Evolutionary conservation across 108 stramenopile genomes (phyloP), one percentile per base, ranked within the genome.

Genomic region (Stephanodiscus triporus): DNA sequence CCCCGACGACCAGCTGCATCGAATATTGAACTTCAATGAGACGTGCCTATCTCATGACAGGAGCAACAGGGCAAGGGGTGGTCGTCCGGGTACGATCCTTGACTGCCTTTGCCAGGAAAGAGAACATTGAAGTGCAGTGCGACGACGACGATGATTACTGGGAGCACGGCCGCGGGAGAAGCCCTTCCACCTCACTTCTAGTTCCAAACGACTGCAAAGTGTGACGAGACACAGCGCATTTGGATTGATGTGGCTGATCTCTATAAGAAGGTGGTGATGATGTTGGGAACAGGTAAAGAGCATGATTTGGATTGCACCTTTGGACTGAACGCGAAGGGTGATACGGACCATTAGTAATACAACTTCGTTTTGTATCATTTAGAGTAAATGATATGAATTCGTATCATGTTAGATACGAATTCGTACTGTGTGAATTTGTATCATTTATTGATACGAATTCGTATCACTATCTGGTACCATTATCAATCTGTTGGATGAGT

Each of bases 291-390:
- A 30, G 51, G 34, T 22, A 53, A 54, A 16, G 37, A 36, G 37
- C 43, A 36, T 20, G 34, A 30, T 19, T 36, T 43, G 30, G 9
- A 43, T 16, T 22, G 47, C 24, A 58, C 68, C 34, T 34, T 69
- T 34, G 68, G 68, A 30, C 30, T 38, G 30, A 70, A 70, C 56
- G 58, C 42, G 26, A 70, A 70, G 26, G 70, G 58, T 27, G 70
- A n/a, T n/a, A n/a, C n/a, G n/a, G n/a, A n/a, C n/a, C n/a, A n/a
- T n/a, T n/a, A n/a, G n/a, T n/a, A n/a, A n/a, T n/a, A n/a, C n/a
- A n/a, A n/a, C n/a, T n/a, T n/a, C n/a, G n/a, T n/a, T n/a, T n/a
- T n/a, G n/a, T n/a, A n/a, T n/a, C n/a, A n/a, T n/a, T n/a, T n/a
- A n/a, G n/a, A n/a, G n/a, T n/a, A n/a, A n/a, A n/a, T n/a, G n/a